phyloP scores from a whole-genome alignment of 1,284 basidiomycete species.

The Phellopilus nigrolimitatus region DNA sequence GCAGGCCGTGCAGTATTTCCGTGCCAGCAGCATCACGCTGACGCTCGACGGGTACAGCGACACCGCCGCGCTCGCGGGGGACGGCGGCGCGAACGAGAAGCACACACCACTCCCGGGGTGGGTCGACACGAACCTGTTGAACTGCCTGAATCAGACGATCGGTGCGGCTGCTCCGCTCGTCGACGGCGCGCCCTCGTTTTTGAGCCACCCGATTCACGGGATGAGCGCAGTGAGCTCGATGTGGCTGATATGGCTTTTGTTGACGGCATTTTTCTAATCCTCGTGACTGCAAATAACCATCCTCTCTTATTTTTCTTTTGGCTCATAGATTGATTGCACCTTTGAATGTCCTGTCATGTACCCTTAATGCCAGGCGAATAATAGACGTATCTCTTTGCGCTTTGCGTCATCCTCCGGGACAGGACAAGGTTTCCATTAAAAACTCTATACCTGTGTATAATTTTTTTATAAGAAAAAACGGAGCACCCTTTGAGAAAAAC shows the following conservation, averaged over 20 bases:
- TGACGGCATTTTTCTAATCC: not conserved
- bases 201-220: not conserved
- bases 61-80: constrained; percentile 27
- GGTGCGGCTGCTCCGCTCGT: constrained; percentile 34
- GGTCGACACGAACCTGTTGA: constrained; percentile 35
- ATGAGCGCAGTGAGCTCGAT: not conserved
- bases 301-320: not conserved
- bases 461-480: too few relatives aligned
- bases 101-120: constrained; percentile 36
- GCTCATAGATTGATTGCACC: not conserved
- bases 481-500: too few relatives aligned
- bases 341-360: not conserved
- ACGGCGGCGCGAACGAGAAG: constrained; percentile 27
- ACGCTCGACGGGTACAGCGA: constrained; percentile 45
- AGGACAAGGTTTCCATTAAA: too few relatives aligned
- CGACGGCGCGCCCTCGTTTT: constrained; percentile 20
- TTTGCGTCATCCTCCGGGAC: too few relatives aligned
- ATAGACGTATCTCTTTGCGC: too few relatives aligned
- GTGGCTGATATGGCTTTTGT: constrained; percentile 1
- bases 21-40: constrained; percentile 34
- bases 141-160: constrained; percentile 43
- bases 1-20: constrained; percentile 38
- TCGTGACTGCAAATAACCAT: not conserved
- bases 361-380: too few relatives aligned
- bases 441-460: too few relatives aligned